Base-by-base conservation (phyloP, 805 yeast genomes). In the Saccharomycopsis oosterbeekiorum region DNA sequence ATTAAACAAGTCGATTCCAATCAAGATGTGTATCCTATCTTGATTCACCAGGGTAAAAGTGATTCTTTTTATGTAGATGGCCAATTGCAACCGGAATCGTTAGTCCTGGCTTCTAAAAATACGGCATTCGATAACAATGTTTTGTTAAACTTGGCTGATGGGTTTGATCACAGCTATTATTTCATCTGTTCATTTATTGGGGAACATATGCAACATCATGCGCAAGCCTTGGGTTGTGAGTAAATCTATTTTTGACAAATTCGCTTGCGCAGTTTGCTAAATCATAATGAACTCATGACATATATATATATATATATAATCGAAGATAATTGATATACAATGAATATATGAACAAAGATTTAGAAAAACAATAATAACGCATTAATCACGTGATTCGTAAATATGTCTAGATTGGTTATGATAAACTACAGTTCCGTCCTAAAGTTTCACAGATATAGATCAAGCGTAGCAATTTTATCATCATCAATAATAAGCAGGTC, bases 91-190 rank as follows among this genome's bases (percentile, higher is more conserved):
- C 96, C 96, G 2, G 91, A 88, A 66, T 80, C 82, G 66, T 78
- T 94, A 12, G 78, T 80, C 9, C 81, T 78, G 57, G 81, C 83
- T 2, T 80, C 83, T 1, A 78, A 85, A 5, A 76, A 82, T 66
- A 81, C 79, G 37, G 75, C 88, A 0, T 85, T 86, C 73, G 80
- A 80, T 62, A 88, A 84, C 4, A 78, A 81, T 60, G 78, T 93
- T 62, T 76, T 81, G 37, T 72, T 88, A 57, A 75, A 82, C 36
- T 68, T 83, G 41, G 96, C 82, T 19, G 91, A 88, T 1, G 97
- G 92, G 3, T 93, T 84, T 70, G 97, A 94, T 69, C 99, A 93
- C 71, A 86, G 92, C 57, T 93, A 92, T 76, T 94, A 81, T 73
- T 93, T 91, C 71, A 80, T 93, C 61, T 80, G 92, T 59, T 74